Percentiles rank a stretch among this genome's conserved stretches.
Evolutionary conservation across 2,329 filamentous ascomycete genomes (phyloP).

Genomic region (Cyphellophora europaea): DNA sequence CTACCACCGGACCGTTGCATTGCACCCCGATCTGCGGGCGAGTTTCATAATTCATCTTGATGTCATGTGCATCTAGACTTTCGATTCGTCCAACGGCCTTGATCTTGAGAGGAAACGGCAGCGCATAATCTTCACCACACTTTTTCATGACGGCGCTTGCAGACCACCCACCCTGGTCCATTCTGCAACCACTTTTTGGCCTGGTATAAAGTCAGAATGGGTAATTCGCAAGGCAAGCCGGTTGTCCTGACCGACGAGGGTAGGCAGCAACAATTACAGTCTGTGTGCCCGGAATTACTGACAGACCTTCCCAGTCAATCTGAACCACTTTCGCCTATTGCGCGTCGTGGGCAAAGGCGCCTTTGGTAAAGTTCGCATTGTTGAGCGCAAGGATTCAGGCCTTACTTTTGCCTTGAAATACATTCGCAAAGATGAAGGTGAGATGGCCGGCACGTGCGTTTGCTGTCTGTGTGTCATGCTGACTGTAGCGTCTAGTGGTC

Average conservation of each 20-base stretch:
- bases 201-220: too few relatives aligned
- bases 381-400: constrained; percentile 91
- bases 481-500: constrained; percentile 55
- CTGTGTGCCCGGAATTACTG: neutral
- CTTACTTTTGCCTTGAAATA: constrained; percentile 96
- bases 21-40: too few relatives aligned
- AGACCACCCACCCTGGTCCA: too few relatives aligned
- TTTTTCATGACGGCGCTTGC: too few relatives aligned
- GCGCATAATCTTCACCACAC: too few relatives aligned
- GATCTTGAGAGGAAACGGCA: too few relatives aligned
- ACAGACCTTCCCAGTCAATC: constrained; percentile 57
- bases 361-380: constrained; percentile 97
- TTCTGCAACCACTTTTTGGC: too few relatives aligned
- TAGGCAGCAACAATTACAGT: constrained; percentile 41
- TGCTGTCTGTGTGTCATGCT: constrained; percentile 12
- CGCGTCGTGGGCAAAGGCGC: constrained; percentile 95
- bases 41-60: too few relatives aligned
- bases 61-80: too few relatives aligned
- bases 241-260: constrained; percentile 89
- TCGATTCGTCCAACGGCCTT: too few relatives aligned
- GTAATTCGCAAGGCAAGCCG: constrained; percentile 90
- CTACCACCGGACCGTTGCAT: too few relatives aligned
- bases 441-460: constrained; percentile 27
- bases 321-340: constrained; percentile 92
- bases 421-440: constrained; percentile 96